A percentile compares a stretch with the other conserved stretches of the same genome.
These are phyloP conservation scores for Graphium sp. DNA, from an alignment of 2,329 filamentous ascomycete genomes.

Conservation along the genomic window DNA sequence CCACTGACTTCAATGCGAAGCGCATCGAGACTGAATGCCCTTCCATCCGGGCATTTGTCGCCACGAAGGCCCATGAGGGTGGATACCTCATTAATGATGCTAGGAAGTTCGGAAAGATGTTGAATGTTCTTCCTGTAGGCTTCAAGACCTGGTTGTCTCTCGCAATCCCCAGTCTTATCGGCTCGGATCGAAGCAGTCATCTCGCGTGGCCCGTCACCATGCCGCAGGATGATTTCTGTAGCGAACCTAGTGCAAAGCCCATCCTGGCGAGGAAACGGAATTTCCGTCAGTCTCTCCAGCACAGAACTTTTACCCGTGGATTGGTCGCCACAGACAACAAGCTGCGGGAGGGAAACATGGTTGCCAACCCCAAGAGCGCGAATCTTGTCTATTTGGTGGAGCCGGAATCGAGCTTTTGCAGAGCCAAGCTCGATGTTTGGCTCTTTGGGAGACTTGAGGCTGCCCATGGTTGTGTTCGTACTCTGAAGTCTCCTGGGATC, in stretches of 20 bases:
- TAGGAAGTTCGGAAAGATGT: conserved; percentile 9
- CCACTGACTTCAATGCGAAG: conserved; percentile 10
- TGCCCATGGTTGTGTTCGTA: too few species aligned
- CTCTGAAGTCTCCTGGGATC: too few species aligned
- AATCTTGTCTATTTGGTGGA: conserved; percentile 7
- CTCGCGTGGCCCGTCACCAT: conserved; percentile 1
- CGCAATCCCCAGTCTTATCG: conserved; percentile 4
- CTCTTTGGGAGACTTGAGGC: too few species aligned
- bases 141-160: conserved; percentile 3
- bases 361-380: conserved; percentile 6
- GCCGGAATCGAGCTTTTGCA: not conserved
- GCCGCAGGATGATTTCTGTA: conserved; percentile 9
- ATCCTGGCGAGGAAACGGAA: conserved; percentile 9
- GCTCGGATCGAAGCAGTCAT: conserved; percentile 8
- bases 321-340: conserved; percentile 10
- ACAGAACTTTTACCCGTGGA: conserved; percentile 11
- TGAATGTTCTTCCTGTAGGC: conserved; percentile 6
- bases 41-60: not conserved
- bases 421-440: conserved; percentile 1
- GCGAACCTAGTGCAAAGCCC: conserved; percentile 10
- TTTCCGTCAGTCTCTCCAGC: conserved; percentile 9
- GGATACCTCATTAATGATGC: conserved; percentile 9
- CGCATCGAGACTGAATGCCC: conserved; percentile 9
- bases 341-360: conserved; percentile 7
- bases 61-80: conserved; percentile 8